A percentile compares a stretch with the other conserved stretches of the same genome.
Conservation (phyloP, 106 monocot species). For the Apostasia shenzhenica region DNA sequence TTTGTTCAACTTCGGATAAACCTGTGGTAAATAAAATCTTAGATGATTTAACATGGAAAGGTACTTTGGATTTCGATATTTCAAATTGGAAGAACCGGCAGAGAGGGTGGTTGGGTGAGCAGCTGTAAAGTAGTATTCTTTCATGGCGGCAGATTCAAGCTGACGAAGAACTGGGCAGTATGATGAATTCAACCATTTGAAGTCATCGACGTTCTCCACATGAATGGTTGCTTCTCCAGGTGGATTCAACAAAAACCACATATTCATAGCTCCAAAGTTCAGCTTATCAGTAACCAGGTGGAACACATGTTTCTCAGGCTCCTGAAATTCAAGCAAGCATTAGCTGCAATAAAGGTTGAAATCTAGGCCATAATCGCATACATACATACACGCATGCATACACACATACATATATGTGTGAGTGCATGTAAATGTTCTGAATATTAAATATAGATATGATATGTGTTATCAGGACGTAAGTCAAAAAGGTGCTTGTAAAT, state of each 20-base stretch:
- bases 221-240: slow-evolving; percentile 73
- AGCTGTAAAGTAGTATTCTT: slow-evolving; percentile 65
- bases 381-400: too few species aligned
- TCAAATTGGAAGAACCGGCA: slow-evolving; percentile 60
- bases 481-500: too few species aligned
- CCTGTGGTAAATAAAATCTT: slow-evolving; percentile 64
- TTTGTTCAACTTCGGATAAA: slow-evolving; percentile 70
- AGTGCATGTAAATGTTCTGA: too few species aligned
- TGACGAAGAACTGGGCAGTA: slow-evolving; percentile 69
- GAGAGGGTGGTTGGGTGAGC: slow-evolving; percentile 64
- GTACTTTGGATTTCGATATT: slow-evolving; percentile 71
- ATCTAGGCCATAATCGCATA: too few species aligned
- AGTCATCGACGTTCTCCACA: slow-evolving; percentile 74
- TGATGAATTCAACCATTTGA: slow-evolving; percentile 78
- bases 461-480: too few species aligned
- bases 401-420: too few species aligned
- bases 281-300: slow-evolving; percentile 79
- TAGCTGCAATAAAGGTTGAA: not conserved
- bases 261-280: slow-evolving; percentile 87
- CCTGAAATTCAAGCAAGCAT: slow-evolving; percentile 27
- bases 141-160: slow-evolving; percentile 78
- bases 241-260: slow-evolving; percentile 78
- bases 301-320: slow-evolving; percentile 78
- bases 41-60: slow-evolving; percentile 72
- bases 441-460: too few species aligned